Base-by-base conservation (phyloP, 2,329 filamentous ascomycete species). In the Penicillium sp. region DNA sequence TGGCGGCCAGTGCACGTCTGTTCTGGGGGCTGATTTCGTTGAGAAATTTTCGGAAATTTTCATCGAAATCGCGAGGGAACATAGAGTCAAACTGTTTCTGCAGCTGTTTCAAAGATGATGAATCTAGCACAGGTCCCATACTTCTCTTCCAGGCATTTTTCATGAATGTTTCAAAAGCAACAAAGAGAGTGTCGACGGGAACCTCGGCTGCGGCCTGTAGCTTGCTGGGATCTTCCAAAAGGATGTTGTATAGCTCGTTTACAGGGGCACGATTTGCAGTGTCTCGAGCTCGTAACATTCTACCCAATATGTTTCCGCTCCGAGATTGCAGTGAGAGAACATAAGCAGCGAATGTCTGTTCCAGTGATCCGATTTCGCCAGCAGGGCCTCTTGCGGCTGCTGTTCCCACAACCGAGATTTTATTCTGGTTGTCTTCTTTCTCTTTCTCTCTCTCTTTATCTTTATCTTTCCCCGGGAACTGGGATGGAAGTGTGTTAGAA, bases 111-210 rank as follows among this genome's bases (percentile, higher is more conserved):
- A 95, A 71, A 4, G 79, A 75, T 31, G 82, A 73, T 35, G 78
- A 73, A 1, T 85, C 79, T 61, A 96, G 79, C 38, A 96, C 78
- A 2, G 85, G 79, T 0, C 90, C 90, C 73, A 95, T 88, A 52
- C 86, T 82, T 48, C 90, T 84, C 42, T 77, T 80, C 90, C 90
- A 96, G 9, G 85, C 88, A 46, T 88, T 82, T 41, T 80, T 80
- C 43, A 95, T 69, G 52, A 95, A 96, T 45, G 93, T 95, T 60
- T 95, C 89, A 59, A 95, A 96, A 0, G 89, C 84, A 16, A 85
- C 84, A 57, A 95, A 94, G 4, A 96, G 75, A 13, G 90, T 80
- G 55, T 95, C 88, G 6, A 90, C 79, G 2, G 81, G 76, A 6
- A 85, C 74, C 42, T 95, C 87, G 0, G 80, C 75, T 2, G 85